Base-by-base conservation (phyloP, 768 basidiomycete genomes). In the Rubroboletus satanas region DNA sequence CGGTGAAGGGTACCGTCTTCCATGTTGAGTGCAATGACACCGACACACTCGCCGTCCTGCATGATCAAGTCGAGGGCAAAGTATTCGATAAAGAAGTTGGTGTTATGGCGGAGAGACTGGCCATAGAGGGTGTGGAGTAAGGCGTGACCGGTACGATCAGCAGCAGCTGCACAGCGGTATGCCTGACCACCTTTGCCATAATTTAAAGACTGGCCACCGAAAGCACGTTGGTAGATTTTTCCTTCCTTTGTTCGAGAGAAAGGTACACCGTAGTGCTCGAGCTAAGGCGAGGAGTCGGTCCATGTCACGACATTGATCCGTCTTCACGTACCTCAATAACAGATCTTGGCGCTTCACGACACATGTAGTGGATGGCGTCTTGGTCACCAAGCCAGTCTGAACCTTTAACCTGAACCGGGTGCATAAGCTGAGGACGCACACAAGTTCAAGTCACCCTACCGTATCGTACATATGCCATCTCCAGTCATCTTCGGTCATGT, bases 351-450 rank as follows among this genome's bases (percentile, higher is more conserved):
- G 97, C 97, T 73, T 99, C 97, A 36, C 93, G 81, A 73, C 93
- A 97, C 97, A 99, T 99, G 77, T 98, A 99, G 69, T 98, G 97
- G 64, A 99, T 98, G 46, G 97, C 97, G 67, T 99, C 97, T 75
- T 95, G 94, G 77, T 99, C 97, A 73, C 97, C 97, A 37, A 98
- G 86, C 97, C 97, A 99, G 76, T 99, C 97, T 49, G 94, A 97
- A 58, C 97, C 97, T 81, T 99, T 99, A 54, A 98, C 96, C 84
- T 93, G 63, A 47, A 31, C 15, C 51, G n/a, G 37, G 55, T 32
- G n/a, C 49, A 65, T 57, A 47, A 68, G 54, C 54, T 35, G 61
- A 59, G 31, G 10, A 33, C 38, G 36, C 31, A n/a, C 23, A 32
- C 38, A 41, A 42, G 43, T 52, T 45, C 33, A 43, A 21, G 35